Conservation (phyloP, 768 basidiomycete species). For the Lentinula raphanica region DNA sequence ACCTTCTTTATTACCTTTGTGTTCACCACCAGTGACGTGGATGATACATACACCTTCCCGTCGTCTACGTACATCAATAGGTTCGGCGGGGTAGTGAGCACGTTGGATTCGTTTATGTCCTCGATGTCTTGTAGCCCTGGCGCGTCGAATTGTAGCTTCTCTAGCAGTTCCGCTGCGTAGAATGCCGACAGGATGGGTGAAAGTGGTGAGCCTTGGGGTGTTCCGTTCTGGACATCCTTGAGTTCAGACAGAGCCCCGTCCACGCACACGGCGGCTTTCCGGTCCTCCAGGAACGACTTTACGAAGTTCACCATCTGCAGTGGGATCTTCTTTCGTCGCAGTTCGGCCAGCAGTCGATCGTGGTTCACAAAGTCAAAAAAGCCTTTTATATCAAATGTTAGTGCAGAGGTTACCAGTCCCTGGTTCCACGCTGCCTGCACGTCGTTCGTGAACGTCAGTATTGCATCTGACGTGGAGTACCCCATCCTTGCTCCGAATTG, state of each 20-base stretch:
- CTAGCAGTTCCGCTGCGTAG: conserved; percentile 19
- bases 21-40: conserved; percentile 19
- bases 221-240: background rate
- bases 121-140: background rate
- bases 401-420: no score
- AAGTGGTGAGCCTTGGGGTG: conserved; percentile 8
- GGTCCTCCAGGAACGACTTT: conserved; percentile 17
- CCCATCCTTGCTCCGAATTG: no score
- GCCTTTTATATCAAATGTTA: background rate
- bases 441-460: no score
- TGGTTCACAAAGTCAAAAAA: no score
- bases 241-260: conserved; percentile 12
- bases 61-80: conserved; percentile 28
- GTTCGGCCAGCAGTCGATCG: conserved; percentile 3
- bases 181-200: conserved; percentile 23
- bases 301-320: background rate
- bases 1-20: conserved; percentile 13
- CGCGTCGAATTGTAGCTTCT: conserved; percentile 12
- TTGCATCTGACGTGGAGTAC: no score
- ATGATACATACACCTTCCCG: conserved; percentile 23
- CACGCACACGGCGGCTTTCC: conserved; percentile 16
- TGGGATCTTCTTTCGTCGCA: conserved; percentile 16
- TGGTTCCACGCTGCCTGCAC: no score
- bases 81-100: background rate
- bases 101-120: background rate